Base-by-base conservation (phyloP, 2,329 filamentous ascomycete species). In the Aspergillus sp. region DNA sequence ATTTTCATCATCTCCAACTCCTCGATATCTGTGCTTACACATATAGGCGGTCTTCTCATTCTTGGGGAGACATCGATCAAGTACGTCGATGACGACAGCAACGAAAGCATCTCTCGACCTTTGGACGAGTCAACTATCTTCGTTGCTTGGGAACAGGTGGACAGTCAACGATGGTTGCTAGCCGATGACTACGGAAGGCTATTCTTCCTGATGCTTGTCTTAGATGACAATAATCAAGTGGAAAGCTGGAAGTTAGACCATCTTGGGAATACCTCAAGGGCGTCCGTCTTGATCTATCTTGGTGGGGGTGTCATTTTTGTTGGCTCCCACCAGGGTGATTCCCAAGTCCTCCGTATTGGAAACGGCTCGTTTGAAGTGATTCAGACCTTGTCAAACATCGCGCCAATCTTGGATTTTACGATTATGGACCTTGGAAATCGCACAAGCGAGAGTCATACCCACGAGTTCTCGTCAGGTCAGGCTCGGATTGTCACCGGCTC, bases 361-460 rank as follows among this genome's bases (percentile, higher is more conserved):
- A 75, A 78, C 41, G 73, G 84, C 29, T 77, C 75, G 0, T 73
- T 90, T 46, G 74, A 83, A 38, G 66, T 90, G 5, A 65, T 93
- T 7, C 89, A 95, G 60, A 85, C 81, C 0, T 75, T 94, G 44
- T 72, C 80, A 4, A 98, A 95, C 59, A 88, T 97, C 55, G 90
- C 87, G 0, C 93, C 93, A 0, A 87, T 98, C 34, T 70, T 97
- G 33, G 93, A 98, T 62, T 96, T 98, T 56, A 85, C 87, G 1
- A 82, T 98, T 11, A 95, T 97, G 89, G 93, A 97, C 59, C 86
- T 97, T 76, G 91, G 90, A 0, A 90, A 89, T 54, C 78, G 88
- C 44, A 84, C 88, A 47, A 85, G 85, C 19, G 86, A 93, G 50
- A 81, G 77, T 7, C 83, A 88, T 12, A 86, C 85, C 3, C 94